phyloP scores from a whole-genome alignment of 768 basidiomycete species.

The Suillus subluteus region DNA sequence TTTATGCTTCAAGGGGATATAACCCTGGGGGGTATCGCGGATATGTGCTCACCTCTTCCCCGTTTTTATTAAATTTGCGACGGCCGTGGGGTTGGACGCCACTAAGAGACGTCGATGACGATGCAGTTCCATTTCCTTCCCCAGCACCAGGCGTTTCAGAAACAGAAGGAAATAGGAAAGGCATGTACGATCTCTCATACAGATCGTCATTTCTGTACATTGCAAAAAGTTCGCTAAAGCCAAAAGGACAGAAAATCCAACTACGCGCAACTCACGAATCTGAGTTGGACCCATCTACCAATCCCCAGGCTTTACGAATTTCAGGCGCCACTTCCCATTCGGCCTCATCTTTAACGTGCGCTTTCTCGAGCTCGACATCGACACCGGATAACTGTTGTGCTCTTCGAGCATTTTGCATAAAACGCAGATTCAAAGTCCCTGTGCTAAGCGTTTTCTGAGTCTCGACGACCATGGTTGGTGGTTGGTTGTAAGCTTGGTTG shows the following conservation, averaged over 20 bases:
- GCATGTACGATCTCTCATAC: slow-evolving; percentile 67
- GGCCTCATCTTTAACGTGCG: slow-evolving; percentile 62
- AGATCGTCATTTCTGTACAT: slow-evolving; percentile 7
- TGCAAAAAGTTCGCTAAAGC: background rate
- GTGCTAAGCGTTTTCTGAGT: slow-evolving; percentile 55
- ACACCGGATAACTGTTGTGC: slow-evolving; percentile 54
- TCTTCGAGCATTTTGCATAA: slow-evolving; percentile 74
- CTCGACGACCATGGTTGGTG: slow-evolving; percentile 30
- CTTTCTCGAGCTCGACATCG: slow-evolving; percentile 54
- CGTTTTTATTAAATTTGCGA: slow-evolving; percentile 53
- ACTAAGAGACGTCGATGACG: slow-evolving; percentile 18
- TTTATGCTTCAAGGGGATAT: slow-evolving; percentile 21
- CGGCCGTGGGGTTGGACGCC: slow-evolving; percentile 47
- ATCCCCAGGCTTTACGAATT: slow-evolving; percentile 56
- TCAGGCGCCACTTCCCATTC: slow-evolving; percentile 65
- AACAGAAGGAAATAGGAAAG: slow-evolving; percentile 58
- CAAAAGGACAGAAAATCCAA: slow-evolving; percentile 9
- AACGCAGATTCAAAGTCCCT: slow-evolving; percentile 65
- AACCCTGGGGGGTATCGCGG: slow-evolving; percentile 6
- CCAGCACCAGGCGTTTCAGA: slow-evolving; percentile 26
- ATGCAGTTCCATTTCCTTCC: slow-evolving; percentile 19
- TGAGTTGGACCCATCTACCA: slow-evolving; percentile 10
- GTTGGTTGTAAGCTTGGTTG: background rate
- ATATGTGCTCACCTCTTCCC: slow-evolving; percentile 42
- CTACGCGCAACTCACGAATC: slow-evolving; percentile 15